Base-by-base conservation (phyloP, 257 asterid species). In the Capsicum pubescens region DNA sequence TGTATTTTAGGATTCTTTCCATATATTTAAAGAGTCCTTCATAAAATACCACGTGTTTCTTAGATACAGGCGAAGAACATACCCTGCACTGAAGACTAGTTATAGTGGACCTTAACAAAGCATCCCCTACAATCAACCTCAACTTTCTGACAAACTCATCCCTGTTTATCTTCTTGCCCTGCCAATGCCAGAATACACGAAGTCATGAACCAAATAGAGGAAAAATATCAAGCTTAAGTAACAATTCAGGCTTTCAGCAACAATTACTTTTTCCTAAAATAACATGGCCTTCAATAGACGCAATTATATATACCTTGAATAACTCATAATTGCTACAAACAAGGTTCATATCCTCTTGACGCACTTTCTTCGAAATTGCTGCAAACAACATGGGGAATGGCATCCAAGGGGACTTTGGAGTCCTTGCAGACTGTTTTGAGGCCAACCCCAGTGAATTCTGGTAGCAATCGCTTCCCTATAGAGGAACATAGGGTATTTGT, bases 331-430 rank as follows among this genome's bases (percentile, higher is more conserved):
- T 86, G 63, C 79, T 68, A 44, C 70, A 87, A 81, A 95, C 91
- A 66, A 88, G 90, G 70, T 90, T 87, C 98, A 95, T 93, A 71
- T 83, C 88, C 72, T 90, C 87, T 84, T 92, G 58, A 59, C 97
- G 76, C 79, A 95, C 87, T 85, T 86, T 88, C 39, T 58, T 83
- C 14, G 97, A 90, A 57, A 95, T 93, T 85, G 94, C 96, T 61
- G 92, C 91, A 79, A 95, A 90, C 88, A 95, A 91, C 93, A 84
- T 78, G 9, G 98, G 89, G 87, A 95, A 93, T 14, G 97, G 93
- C 97, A 95, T 91, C 93, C 93, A 95, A 36, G 99, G 98, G 86
- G 97, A 92, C 84, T 87, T 92, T 8, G 99, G 98, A 81, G 88
- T 67, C 88, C 91, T 89, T 48, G 84, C 84, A 79, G 80, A 84